These are phyloP conservation scores for Lepidium sativum DNA, from an alignment of 345 rosid species.

Conservation along the genomic window DNA sequence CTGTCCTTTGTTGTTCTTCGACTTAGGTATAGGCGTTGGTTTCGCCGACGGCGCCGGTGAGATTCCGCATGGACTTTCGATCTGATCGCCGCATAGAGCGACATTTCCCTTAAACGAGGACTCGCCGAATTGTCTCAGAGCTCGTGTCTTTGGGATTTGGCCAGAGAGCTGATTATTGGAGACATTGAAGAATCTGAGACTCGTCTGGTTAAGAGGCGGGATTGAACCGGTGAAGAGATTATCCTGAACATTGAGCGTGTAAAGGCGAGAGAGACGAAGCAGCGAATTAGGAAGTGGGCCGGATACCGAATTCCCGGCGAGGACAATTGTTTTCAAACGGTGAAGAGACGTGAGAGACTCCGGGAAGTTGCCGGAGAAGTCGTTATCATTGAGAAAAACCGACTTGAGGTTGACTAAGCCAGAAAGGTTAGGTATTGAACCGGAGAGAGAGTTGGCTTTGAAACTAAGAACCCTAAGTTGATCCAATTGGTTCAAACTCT, in stretches of 20 bases:
- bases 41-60: constrained; percentile 17
- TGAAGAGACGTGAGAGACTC: constrained; percentile 52
- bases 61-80: constrained; percentile 40
- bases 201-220: constrained; percentile 74
- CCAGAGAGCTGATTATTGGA: constrained; percentile 72
- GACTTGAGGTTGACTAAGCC: constrained; percentile 74
- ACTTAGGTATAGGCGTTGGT: not conserved
- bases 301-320: constrained; percentile 51
- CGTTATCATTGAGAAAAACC: constrained; percentile 57
- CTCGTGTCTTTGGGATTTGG: constrained; percentile 53
- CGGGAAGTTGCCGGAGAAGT: constrained; percentile 73
- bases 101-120: constrained; percentile 53
- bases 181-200: constrained; percentile 75
- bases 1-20: constrained; percentile 24
- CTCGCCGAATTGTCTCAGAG: constrained; percentile 57
- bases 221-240: constrained; percentile 52
- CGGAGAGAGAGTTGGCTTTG: constrained; percentile 76
- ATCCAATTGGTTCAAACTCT: constrained; percentile 51
- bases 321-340: constrained; percentile 59
- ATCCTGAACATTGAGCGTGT: constrained; percentile 51
- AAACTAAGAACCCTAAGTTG: constrained; percentile 87
- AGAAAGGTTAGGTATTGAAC: constrained; percentile 57
- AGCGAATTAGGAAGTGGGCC: constrained; percentile 61
- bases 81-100: constrained; percentile 69
- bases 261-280: constrained; percentile 47